Base-by-base conservation (phyloP, 1,284 basidiomycete species). In the Ceratobasidium papillatum region DNA sequence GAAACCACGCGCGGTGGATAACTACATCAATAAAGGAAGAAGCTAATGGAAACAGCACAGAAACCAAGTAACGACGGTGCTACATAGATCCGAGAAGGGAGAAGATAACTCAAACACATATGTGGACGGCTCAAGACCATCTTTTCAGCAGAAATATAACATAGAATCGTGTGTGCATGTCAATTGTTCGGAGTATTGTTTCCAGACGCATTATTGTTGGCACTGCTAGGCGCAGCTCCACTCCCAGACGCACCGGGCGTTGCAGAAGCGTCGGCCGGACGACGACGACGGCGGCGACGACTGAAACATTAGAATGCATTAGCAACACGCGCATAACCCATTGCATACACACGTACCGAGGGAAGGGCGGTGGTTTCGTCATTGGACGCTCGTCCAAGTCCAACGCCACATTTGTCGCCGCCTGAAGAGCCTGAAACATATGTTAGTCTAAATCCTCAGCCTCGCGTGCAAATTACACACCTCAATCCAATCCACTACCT, bases 401-500 rank as follows among this genome's bases (percentile, higher is more conserved):
- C 73, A 96, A 84, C 1, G 95, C 87, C 61, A 99, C 91, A 81
- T 98, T 98, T n/a, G 94, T 92, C 0, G 94, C 93, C 49, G 96
- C 93, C 84, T 99, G 96, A 74, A 99, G 86, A 14, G 91, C 92
- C 91, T 94, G 78, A 22, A 65, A n/a, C 62, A 51, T 19, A 65
- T 34, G 2, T 77, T 36, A 51, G 74, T 4, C 78, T 64, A 54
- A 47, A 43, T 58, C 36, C 77, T 69, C 74, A 74, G 43, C 14
- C 51, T 22, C 77, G 76, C 47, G 76, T 11, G 30, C 25, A 63
- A 54, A 64, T n/a, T 76, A 62, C 85, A 66, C 78, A 94, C 96
- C 90, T 99, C 97, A 79, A 99, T 97, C 95, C 96, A 97, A 78
- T 94, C 90, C 56, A 99, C 94, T 9, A 98, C 95, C 58, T 91